Evolutionary conservation across 139 green algal genomes (phyloP), one percentile per base, ranked within the genome.

Genomic region (Nannochloris sp.): DNA sequence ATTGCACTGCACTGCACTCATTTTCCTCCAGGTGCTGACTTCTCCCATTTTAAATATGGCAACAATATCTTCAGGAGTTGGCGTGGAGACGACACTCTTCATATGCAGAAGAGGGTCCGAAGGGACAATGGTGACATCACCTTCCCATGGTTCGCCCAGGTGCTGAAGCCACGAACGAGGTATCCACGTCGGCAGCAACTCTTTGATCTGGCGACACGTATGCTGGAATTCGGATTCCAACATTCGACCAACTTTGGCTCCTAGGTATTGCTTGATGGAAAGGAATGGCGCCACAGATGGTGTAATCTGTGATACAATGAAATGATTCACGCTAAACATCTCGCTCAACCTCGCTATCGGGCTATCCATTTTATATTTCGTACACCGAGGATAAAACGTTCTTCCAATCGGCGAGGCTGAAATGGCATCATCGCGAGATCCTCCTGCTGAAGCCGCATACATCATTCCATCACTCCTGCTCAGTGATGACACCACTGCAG

Each of bases 281-380:
- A 96, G 78, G 18, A 91, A 74, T 14, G 90, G 90, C 48, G 90
- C 83, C 34, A 96, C 87, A 74, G 92, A 84, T 12, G 89, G 89
- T 79, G 92, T 93, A 66, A 83, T 90, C 74, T 96, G 90, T 63
- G 49, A 79, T 9, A 95, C 86, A 15, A 96, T 71, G 61, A 95
- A 96, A 76, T 96, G 85, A 80, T 96, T 96, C 50, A 87, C 89
- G 62, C 92, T 92, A 82, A 96, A 96, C 85, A 93, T 91, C 74
- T 95, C 90, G 5, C 72, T 79, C 50, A 94, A 65, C 18, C 68
- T 72, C 59, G 34, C 34, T 9, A 40, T 40, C 34, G 34, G 34
- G 34, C 34, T 40, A 11, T 40, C 34, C 34, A 40, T 40, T 40
- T 40, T 40, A 12, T 9, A 40, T 40, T 40, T 40, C 34, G 34